Evolutionary conservation across 148 eudicot species (phyloP), one percentile per base, ranked within the genome.

Genomic region (Oxyria digyna): DNA sequence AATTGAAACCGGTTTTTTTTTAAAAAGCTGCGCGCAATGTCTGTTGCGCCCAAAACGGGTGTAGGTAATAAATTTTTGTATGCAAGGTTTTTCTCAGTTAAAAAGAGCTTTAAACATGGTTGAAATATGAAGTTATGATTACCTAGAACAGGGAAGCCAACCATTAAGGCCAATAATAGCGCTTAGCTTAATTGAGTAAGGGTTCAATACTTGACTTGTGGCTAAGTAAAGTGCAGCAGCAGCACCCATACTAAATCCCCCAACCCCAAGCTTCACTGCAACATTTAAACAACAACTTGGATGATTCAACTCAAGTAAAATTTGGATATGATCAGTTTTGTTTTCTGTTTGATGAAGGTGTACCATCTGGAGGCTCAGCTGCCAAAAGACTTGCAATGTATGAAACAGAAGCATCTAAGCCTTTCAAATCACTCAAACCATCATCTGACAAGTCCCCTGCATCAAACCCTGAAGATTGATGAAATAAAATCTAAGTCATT

Each of bases 81-180:
- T n/a, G n/a, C n/a, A n/a, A n/a, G n/a, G n/a, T n/a, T n/a, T n/a
- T n/a, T n/a, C n/a, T n/a, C n/a, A n/a, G n/a, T n/a, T n/a, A n/a
- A n/a, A n/a, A n/a, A 38, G 3, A 38, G 41, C 41, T 38, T 38
- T 4, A 38, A 38, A 8, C 41, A 38, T 54, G 32, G 62, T 31
- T 24, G 3, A 50, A 27, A 20, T 21, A 20, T 3, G 8, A 6
- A 54, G 62, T 54, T 11, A 23, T 5, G 11, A 43, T n/a, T 69
- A 89, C 96, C 96, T 83, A 43, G 90, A 82, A 79, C 88, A 85
- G 24, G 96, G 96, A 64, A 89, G 88, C 96, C 96, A 89, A 43
- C 92, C 89, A 69, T 91, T 89, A 50, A 89, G 88, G 54, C 85
- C 84, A 23, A 89, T 79, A 72, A 84, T 52, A 54, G 81, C 77